Conservation (phyloP, 495 filamentous ascomycete species). For the Penicillium soppii region DNA sequence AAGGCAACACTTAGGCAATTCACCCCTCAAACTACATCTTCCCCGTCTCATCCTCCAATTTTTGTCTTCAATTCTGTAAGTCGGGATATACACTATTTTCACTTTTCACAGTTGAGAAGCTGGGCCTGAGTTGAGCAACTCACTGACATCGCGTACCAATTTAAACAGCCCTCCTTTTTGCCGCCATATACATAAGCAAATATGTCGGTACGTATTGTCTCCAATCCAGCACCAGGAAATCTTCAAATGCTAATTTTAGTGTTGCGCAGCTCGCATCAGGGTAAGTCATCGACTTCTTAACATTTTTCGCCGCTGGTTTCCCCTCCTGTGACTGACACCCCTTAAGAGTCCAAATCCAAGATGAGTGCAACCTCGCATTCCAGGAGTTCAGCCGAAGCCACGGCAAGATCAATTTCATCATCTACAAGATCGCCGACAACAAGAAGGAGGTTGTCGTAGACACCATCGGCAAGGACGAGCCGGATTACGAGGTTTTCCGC, state of each 20-base stretch:
- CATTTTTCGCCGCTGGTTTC: conserved; percentile 14
- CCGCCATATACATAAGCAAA: conserved; percentile 27
- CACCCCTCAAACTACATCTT: conserved; percentile 39
- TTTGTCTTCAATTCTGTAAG: conserved; percentile 20
- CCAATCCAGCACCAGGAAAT: background rate
- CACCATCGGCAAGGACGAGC: conserved; percentile 62
- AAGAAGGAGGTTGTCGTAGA: conserved; percentile 85
- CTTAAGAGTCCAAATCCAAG: conserved; percentile 69
- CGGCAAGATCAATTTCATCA: conserved; percentile 81
- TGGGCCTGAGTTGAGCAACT: conserved; percentile 1
- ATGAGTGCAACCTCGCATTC: conserved; percentile 80
- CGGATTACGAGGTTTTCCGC: conserved; percentile 76
- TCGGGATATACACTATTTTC: conserved; percentile 3
- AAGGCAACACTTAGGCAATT: conserved; percentile 38
- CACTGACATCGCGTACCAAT: conserved; percentile 36
- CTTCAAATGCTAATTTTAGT: conserved; percentile 15
- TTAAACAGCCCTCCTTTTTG: conserved; percentile 29
- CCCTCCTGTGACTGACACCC: conserved; percentile 21
- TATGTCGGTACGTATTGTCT: conserved; percentile 41
- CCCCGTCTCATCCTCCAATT: conserved; percentile 30
- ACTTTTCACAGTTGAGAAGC: background rate
- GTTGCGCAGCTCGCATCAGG: conserved; percentile 45
- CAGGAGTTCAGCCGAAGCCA: conserved; percentile 90
- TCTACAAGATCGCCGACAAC: conserved; percentile 96
- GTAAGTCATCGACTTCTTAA: conserved; percentile 26